These are phyloP conservation scores for Pichia occidentalis DNA, from an alignment of 805 yeast species.

Conservation along the genomic window DNA sequence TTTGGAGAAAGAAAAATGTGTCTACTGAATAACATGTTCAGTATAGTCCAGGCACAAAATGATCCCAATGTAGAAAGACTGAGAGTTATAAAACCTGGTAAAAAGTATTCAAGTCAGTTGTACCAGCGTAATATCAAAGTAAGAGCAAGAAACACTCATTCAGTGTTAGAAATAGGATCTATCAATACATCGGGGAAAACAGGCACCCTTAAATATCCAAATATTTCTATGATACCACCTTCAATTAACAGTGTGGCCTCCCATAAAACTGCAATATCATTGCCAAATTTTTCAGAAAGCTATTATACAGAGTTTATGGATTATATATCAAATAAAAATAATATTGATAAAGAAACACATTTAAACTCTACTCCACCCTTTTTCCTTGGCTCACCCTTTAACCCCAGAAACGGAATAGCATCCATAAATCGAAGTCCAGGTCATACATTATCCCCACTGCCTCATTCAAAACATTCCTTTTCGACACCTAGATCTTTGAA, in stretches of 20 bases:
- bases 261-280: neutral
- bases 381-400: constrained; percentile 1
- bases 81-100: constrained; percentile 27
- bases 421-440: no score
- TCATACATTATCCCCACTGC: no score
- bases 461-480: no score
- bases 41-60: constrained; percentile 14
- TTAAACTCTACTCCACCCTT: neutral
- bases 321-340: constrained; percentile 4
- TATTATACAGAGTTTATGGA: constrained; percentile 9
- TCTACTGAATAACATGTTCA: constrained; percentile 24
- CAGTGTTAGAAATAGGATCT: no score
- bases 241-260: neutral
- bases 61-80: constrained; percentile 6
- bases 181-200: neutral
- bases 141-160: no score
- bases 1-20: constrained; percentile 19
- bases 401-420: no score
- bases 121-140: constrained; percentile 16
- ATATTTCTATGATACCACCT: constrained; percentile 7
- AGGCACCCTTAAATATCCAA: neutral
- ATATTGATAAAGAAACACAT: neutral
- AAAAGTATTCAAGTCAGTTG: constrained; percentile 24
- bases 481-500: no score
- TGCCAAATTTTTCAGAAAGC: constrained; percentile 1